Base-by-base conservation (phyloP, 129 eudicot species). In the Heracleum sosnowskyi region DNA sequence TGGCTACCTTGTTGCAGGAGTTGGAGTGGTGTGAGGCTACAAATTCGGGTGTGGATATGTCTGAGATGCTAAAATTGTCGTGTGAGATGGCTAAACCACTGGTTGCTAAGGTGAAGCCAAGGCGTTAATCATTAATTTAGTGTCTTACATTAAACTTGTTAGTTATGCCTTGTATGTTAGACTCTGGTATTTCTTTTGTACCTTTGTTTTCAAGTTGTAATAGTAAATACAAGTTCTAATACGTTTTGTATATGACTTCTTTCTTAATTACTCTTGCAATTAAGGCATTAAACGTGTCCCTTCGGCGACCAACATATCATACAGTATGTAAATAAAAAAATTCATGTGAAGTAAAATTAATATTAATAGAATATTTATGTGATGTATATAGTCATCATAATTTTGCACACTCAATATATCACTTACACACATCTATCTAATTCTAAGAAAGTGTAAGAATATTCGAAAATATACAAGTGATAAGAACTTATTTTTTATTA, bases 41-140 rank as follows among this genome's bases (percentile, higher is more conserved):
- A 24, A 4, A 28, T 26, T 26, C 70, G 18, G 16, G 91, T 80
- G 39, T 73, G 57, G 90, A 94, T 80, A 82, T 94, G 80, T 82
- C 92, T 1, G 98, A 94, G 73, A 79, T 78, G 35, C 78, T 94
- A 6, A 88, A 78, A 79, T 80, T 94, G 2, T 94, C 98, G 20
- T 89, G 97, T 82, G 98, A 91, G 77, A 91, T 91, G 98, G 92
- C 88, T 39, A 83, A 85, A 44, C 96, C 98, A 28, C 93, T 94
- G 17, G 41, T 35, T 41, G 76, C 76, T 11, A 73, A 44, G 37
- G 55, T 73, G 36, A n/a, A 26, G 37, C 37, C 55, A 15, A 73
- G 76, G 76, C 76, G 70, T 29, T 51, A 51, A 7, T 51, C 5
- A 1, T 22, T 20, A 22, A 10, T 57, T 28, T n/a, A 24, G 64